Percentiles rank a stretch among this genome's conserved stretches.
Evolutionary conservation across 164 flowering plant species (phyloP).

Genomic region (Taxillus chinensis): DNA sequence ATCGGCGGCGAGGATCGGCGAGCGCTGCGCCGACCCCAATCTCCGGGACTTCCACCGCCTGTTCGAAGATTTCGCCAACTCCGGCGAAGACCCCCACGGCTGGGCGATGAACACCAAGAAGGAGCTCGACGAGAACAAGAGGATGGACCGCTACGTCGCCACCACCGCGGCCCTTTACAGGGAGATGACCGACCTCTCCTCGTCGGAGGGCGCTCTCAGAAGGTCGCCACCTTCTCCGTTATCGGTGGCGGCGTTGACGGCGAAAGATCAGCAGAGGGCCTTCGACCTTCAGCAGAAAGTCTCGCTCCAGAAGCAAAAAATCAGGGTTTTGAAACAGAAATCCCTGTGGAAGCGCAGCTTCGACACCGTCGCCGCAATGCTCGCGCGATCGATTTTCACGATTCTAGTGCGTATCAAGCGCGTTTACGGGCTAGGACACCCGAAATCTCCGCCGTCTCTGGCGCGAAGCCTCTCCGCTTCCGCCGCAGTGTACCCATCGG

Average conservation of each 20-base stretch:
- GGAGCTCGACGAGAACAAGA: slow-evolving; percentile 53
- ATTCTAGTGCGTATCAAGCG: slow-evolving; percentile 51
- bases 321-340: slow-evolving; percentile 47
- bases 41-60: slow-evolving; percentile 33
- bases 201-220: slow-evolving; percentile 33
- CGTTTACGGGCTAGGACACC: slow-evolving; percentile 46
- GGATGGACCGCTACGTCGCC: slow-evolving; percentile 45
- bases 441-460: slow-evolving; percentile 15
- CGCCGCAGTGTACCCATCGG: slow-evolving; percentile 57
- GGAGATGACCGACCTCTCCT: slow-evolving; percentile 56
- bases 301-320: slow-evolving; percentile 55
- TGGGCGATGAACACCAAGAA: slow-evolving; percentile 43
- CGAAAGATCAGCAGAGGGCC: slow-evolving; percentile 32
- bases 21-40: slow-evolving; percentile 28
- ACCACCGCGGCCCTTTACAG: slow-evolving; percentile 35
- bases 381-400: slow-evolving; percentile 56
- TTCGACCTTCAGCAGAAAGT: slow-evolving; percentile 64
- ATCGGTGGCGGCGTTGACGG: slow-evolving; percentile 12
- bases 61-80: slow-evolving; percentile 45
- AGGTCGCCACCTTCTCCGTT: slow-evolving; percentile 21
- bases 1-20: slow-evolving; percentile 36
- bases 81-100: slow-evolving; percentile 37
- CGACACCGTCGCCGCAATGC: slow-evolving; percentile 34
- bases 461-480: slow-evolving; percentile 63
- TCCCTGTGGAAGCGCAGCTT: slow-evolving; percentile 71